Conservation (phyloP, 139 green algal genomes). For the Coelastrella sp. region DNA sequence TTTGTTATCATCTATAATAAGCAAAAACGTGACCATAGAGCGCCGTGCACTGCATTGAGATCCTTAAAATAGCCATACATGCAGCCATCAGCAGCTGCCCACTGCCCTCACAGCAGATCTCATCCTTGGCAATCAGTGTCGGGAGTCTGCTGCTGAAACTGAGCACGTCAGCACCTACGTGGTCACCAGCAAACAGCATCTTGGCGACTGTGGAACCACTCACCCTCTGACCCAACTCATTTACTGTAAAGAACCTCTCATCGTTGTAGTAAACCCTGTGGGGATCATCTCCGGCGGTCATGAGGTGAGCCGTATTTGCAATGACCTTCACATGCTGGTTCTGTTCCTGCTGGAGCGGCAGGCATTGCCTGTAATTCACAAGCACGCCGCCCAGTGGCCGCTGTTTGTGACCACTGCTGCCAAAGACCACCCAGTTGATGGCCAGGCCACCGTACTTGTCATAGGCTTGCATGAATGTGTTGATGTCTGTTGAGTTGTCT, state of each 20-base stretch:
- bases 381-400: constrained; percentile 43
- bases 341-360: constrained; percentile 35
- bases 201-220: not conserved
- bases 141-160: too few species aligned
- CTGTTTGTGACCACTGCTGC: constrained; percentile 53
- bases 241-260: constrained; percentile 30
- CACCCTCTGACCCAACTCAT: constrained; percentile 46
- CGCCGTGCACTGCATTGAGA: too few species aligned
- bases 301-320: constrained; percentile 22
- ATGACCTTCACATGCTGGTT: constrained; percentile 56
- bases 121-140: too few species aligned
- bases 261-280: constrained; percentile 52
- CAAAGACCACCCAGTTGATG: constrained; percentile 62
- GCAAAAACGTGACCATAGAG: too few species aligned
- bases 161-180: too few species aligned
- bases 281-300: constrained; percentile 52
- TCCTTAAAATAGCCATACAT: too few species aligned
- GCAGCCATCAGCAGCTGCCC: too few species aligned
- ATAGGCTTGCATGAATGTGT: constrained; percentile 53
- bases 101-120: too few species aligned
- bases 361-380: constrained; percentile 49
- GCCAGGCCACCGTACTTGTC: constrained; percentile 53
- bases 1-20: too few species aligned
- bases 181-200: too few species aligned
- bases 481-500: constrained; percentile 36